phyloP scores from a whole-genome alignment of 768 basidiomycete species.

The Pleurotus platypus region DNA sequence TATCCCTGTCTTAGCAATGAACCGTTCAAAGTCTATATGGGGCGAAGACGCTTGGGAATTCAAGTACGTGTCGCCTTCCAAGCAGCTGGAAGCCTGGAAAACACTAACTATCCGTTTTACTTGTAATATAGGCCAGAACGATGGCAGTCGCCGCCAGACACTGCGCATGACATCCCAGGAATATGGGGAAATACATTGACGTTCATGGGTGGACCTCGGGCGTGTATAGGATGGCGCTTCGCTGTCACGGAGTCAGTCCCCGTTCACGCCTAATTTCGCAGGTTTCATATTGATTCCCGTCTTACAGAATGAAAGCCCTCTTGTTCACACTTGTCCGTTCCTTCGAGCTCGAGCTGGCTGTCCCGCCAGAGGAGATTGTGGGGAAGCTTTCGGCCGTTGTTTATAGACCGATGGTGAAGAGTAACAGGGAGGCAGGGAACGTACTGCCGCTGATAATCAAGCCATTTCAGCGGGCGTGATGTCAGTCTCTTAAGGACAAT shows the following conservation, averaged over 20 bases:
- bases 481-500: too few species aligned
- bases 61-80: conserved; percentile 30
- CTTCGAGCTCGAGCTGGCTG: conserved; percentile 53
- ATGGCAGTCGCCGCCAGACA: conserved; percentile 37
- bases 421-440: conserved; percentile 31
- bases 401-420: conserved; percentile 39
- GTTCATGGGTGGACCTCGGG: conserved; percentile 47
- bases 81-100: background rate
- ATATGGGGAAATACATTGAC: conserved; percentile 41
- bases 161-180: conserved; percentile 36
- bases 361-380: conserved; percentile 38
- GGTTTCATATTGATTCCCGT: background rate
- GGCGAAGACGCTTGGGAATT: conserved; percentile 49
- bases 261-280: background rate
- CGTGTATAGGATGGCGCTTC: conserved; percentile 50
- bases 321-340: conserved; percentile 48
- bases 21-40: conserved; percentile 41
- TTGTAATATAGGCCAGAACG: conserved; percentile 41
- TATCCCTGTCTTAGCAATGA: conserved; percentile 39
- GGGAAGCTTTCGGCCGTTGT: conserved; percentile 33
- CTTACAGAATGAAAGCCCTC: conserved; percentile 34
- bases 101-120: too few species aligned
- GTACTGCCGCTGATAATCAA: conserved; percentile 43
- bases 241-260: conserved; percentile 42
- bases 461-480: conserved; percentile 13